Base-by-base conservation (phyloP, 257 asterid species). In the Thymus mandschuricus region DNA sequence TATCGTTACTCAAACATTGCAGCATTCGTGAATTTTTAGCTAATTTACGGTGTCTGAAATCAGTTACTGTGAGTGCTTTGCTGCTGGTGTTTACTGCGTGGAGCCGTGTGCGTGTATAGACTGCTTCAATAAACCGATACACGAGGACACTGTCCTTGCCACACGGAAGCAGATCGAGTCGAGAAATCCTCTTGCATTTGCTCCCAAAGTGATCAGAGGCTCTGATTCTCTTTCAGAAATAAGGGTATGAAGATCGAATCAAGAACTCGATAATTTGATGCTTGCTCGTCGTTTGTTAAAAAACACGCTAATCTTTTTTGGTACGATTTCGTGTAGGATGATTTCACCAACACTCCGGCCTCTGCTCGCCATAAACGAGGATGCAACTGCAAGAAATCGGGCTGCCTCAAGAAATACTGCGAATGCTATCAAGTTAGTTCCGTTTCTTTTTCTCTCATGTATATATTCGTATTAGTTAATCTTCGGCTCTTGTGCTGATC, bases 61-160 rank as follows among this genome's bases (percentile, higher is more conserved):
- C 68, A 88, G 95, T 60, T 88, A 88, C 76, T 88, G 95, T 63
- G 95, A 88, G 73, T 88, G 95, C 80, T 88, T 88, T 65, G 92
- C 95, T 72, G 95, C 95, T 44, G 95, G 95, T 31, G 81, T 86
- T 13, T 88, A 88, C 77, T 88, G 95, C 50, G 79, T 77, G 67
- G 95, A 84, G 77, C 86, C 91, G 34, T 88, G 95, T 76, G 83
- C 88, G 3, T 88, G 95, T 68, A 56, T 82, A 21, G 89, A 82
- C 69, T 88, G 95, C 79, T 88, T 84, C 78, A 88, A 88, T 79
- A 86, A 84, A 64, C 95, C 92, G 10, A 34, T 79, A 33, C 84
- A 88, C 34, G 95, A 82, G 75, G 89, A 86, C 78, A 82, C 83
- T n/a, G 95, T 88, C 38, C 86, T 88, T 54, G 85, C 91, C 12